Evolutionary conservation across 2,329 filamentous ascomycete genomes (phyloP), one percentile per base, ranked within the genome.

Genomic region (Fonsecaea multimorphosa): DNA sequence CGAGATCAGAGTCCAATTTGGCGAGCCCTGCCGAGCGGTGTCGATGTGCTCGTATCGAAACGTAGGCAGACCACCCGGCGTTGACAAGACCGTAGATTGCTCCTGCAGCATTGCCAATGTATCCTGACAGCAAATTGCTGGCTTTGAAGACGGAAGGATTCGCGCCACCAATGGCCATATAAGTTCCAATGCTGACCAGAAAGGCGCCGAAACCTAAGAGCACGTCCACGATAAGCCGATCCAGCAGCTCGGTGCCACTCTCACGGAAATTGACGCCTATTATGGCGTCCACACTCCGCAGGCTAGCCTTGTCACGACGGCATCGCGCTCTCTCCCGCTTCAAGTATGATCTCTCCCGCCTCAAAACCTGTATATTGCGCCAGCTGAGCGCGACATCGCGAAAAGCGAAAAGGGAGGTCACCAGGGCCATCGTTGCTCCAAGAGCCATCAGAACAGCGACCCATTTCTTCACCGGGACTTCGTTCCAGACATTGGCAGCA

Each of bases 401-500:
- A 3, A 83, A 70, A 0, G 83, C 84, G 49, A 84, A 80, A n/a
- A 79, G 64, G 0, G 80, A 78, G 52, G 84, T 76, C 2, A 78
- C 62, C 0, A 84, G 74, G 0, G 84, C 84, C 1, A 81, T 67
- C 0, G 79, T 78, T 0, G 81, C 85, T 1, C 85, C 85, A 2
- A 86, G 74, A 0, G 76, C 83, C 84, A 87, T 86, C 3, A 86
- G 74, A 0, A 81, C 78, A 0, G 80, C 73, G 8, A 83, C 84
- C 57, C 82, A 82, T 1, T 72, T 68, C 0, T 84, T 84, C 0
- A 85, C 78, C 0, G 84, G 85, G 0, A 80, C 75, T 1, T 80
- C 68, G 68, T 87, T 86, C 82, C 83, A 87, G 1, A 86, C 80
- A 61, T 87, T 86, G 62, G 85, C 85, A 0, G 84, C 83, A 61